These are phyloP conservation scores for Saturnispora ahearnii DNA, from an alignment of 805 yeast genomes.

Conservation along the genomic window DNA sequence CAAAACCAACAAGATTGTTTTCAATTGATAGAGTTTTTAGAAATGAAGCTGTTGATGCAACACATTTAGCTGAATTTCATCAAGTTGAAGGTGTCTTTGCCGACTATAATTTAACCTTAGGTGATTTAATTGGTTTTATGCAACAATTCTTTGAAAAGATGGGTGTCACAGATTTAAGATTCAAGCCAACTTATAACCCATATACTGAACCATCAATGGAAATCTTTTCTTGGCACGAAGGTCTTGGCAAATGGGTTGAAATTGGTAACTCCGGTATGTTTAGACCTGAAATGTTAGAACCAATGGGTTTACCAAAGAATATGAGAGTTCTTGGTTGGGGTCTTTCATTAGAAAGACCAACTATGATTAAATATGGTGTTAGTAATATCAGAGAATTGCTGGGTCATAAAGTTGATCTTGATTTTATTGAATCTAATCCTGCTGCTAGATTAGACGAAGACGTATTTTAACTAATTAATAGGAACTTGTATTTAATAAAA, in stretches of 20 bases:
- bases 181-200: conserved; percentile 98
- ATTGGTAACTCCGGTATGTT: conserved; percentile 99
- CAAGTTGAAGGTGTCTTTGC: conserved; percentile 99
- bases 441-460: conserved; percentile 95
- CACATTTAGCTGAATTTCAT: conserved; percentile 98
- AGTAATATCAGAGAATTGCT: conserved; percentile 91
- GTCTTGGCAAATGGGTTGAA: conserved; percentile 95
- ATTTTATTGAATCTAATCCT: conserved; percentile 90
- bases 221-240: conserved; percentile 93
- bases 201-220: conserved; percentile 99
- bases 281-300: conserved; percentile 98
- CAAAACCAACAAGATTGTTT: conserved; percentile 84
- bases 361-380: conserved; percentile 96
- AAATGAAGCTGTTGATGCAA: conserved; percentile 98
- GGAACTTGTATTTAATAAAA: background rate
- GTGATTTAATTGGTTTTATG: conserved; percentile 97
- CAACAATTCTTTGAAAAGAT: conserved; percentile 91
- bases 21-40: conserved; percentile 98
- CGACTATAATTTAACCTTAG: conserved; percentile 88
- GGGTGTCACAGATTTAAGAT: conserved; percentile 94
- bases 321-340: conserved; percentile 97
- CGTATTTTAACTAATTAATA: conserved; percentile 26
- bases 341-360: conserved; percentile 92
- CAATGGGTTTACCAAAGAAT: conserved; percentile 95
- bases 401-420: conserved; percentile 94